Evolutionary conservation across 495 filamentous ascomycete species (phyloP).

Genomic region (Tuber microsphaerosporum): DNA sequence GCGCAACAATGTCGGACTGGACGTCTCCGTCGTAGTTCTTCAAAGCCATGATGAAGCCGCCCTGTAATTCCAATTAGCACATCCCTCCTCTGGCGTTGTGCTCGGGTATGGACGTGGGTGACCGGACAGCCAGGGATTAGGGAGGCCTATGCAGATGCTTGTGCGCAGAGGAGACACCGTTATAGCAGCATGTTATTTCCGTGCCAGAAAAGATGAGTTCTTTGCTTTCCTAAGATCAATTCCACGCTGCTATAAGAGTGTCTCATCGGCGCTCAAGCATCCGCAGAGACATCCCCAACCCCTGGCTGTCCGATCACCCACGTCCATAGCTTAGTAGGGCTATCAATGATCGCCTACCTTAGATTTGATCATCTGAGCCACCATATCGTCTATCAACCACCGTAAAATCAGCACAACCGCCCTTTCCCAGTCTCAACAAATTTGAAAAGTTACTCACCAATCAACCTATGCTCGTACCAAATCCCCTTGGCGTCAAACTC

Average conservation of each 20-base stretch:
- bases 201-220: too few relatives aligned
- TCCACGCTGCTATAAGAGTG: too few relatives aligned
- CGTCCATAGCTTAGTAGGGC: too few relatives aligned
- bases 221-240: too few relatives aligned
- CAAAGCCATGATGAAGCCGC: constrained; percentile 92
- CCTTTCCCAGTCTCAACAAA: neutral
- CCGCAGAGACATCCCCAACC: too few relatives aligned
- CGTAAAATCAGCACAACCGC: neutral
- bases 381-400: constrained; percentile 85
- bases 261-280: too few relatives aligned
- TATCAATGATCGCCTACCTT: constrained; percentile 37
- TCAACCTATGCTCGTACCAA: constrained; percentile 96
- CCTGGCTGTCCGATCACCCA: too few relatives aligned
- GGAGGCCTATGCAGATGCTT: too few relatives aligned
- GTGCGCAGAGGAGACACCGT: too few relatives aligned
- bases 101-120: too few relatives aligned
- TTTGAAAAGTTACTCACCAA: neutral
- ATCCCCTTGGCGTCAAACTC: constrained; percentile 84
- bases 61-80: constrained; percentile 15
- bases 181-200: too few relatives aligned
- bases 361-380: constrained; percentile 99
- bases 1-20: constrained; percentile 94
- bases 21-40: constrained; percentile 99
- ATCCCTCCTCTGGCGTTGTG: neutral
- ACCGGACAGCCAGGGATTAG: too few relatives aligned